Evolutionary conservation across 108 stramenopile species (phyloP), one percentile per base, ranked within the genome.

Genomic region (Cyclostephanos invisitatus): DNA sequence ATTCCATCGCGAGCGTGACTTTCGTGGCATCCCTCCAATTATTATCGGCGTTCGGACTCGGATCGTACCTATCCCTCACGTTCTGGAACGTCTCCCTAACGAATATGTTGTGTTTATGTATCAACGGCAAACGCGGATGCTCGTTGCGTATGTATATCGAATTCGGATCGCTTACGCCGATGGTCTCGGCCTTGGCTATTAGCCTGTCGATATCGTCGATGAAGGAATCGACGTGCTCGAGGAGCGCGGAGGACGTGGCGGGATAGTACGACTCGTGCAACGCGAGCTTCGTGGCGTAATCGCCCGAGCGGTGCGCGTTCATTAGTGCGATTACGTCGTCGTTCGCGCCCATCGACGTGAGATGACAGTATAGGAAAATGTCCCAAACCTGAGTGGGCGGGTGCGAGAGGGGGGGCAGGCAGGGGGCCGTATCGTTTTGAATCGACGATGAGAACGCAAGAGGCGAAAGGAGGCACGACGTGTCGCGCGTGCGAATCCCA

Each of bases 51-150:
- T 37, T n/a, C 21, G 37, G 36, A 8, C 32, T 40, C 44, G 44
- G 44, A 15, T 46, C 44, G 40, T 70, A 70, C 42, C 68, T 22
- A 29, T 70, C 57, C 6, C 68, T 56, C 18, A 72, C 71, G 25
- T 68, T 72, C 32, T 68, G 48, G 44, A 72, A 72, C 24, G 71
- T 72, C 28, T 72, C 51, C 35, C 53, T 72, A 0, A 72, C 71
- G 57, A 72, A 72, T 6, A 18, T 25, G 35, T 72, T 72, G 15
- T 72, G 71, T 18, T 24, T 15, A 17, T 58, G 27, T 35, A 72
- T 72, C 28, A 72, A 29, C 27, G 71, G 53, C 22, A 54, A 12
- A 2, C 53, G 22, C 2, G 53, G 53, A 54, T 54, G 53, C 14
- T 54, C 53, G 25, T 54, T 54, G 25, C 53, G 53, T 11, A 54